These are phyloP conservation scores for Aspergillus novoparasiticus DNA, from an alignment of 2,329 filamentous ascomycete genomes.

Conservation along the genomic window DNA sequence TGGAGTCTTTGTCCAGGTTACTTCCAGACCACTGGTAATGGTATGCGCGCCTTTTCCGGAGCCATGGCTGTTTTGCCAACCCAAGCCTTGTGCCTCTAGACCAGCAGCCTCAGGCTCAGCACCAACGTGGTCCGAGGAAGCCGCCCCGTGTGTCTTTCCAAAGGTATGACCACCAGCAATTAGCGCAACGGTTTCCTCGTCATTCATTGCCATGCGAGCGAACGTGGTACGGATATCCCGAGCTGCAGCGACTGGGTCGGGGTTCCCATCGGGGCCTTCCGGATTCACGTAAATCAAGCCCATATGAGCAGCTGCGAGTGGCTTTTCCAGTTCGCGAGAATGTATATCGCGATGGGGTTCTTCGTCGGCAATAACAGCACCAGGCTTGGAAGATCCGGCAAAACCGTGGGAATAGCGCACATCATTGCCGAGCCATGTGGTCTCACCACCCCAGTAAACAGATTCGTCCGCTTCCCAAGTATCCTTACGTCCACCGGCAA, in stretches of 20 bases:
- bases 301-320: slow-evolving; percentile 70
- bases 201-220: slow-evolving; percentile 79
- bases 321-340: slow-evolving; percentile 66
- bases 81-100: slow-evolving; percentile 69
- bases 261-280: slow-evolving; percentile 72
- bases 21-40: slow-evolving; percentile 76
- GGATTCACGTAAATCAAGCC: slow-evolving; percentile 83
- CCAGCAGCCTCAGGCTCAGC: slow-evolving; percentile 66
- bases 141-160: slow-evolving; percentile 80
- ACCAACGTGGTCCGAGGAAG: slow-evolving; percentile 63
- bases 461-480: slow-evolving; percentile 76
- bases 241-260: slow-evolving; percentile 69
- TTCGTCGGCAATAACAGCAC: slow-evolving; percentile 7
- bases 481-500: slow-evolving; percentile 71
- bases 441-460: slow-evolving; percentile 76
- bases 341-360: slow-evolving; percentile 48
- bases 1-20: slow-evolving; percentile 76
- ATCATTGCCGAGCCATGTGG: slow-evolving; percentile 74
- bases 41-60: slow-evolving; percentile 71
- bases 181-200: slow-evolving; percentile 77
- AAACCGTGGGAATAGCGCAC: slow-evolving; percentile 58
- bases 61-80: slow-evolving; percentile 68
- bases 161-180: slow-evolving; percentile 79
- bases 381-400: slow-evolving; percentile 34
- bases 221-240: slow-evolving; percentile 75